A percentile compares a stretch with the other conserved stretches of the same genome.
Conservation (phyloP, 345 rosid species). For the Citrus reticulata region DNA sequence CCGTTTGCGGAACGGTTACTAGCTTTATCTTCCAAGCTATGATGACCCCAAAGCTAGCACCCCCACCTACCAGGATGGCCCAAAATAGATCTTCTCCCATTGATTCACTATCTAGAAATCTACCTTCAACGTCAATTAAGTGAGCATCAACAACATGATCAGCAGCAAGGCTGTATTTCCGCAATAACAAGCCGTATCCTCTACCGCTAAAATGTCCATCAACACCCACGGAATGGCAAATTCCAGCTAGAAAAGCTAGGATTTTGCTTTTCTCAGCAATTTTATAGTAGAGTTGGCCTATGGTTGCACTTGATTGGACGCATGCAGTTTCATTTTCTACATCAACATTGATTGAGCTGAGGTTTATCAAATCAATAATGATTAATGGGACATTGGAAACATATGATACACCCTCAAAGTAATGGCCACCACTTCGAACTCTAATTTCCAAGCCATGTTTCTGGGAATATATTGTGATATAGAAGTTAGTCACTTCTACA, state of each 20-base stretch:
- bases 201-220: constrained; percentile 67
- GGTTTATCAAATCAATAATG: no score
- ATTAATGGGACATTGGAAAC: no score
- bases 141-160: constrained; percentile 54
- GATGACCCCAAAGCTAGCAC: constrained; percentile 58
- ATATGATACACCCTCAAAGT: no score
- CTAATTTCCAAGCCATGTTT: no score
- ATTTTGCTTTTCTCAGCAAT: no score
- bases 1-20: constrained; percentile 39
- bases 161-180: constrained; percentile 50
- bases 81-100: constrained; percentile 77
- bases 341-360: no score
- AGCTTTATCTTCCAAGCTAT: constrained; percentile 41
- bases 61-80: constrained; percentile 66
- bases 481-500: no score
- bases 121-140: constrained; percentile 40
- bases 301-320: no score
- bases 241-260: constrained; percentile 29
- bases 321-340: no score
- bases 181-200: constrained; percentile 54
- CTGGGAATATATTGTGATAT: no score
- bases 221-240: constrained; percentile 39
- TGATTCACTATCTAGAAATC: constrained; percentile 30
- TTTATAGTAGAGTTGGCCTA: no score
- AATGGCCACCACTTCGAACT: no score